Evolutionary conservation across 331 rosid genomes (phyloP), one percentile per base, ranked within the genome.

Genomic region (Prunus yedoensis): DNA sequence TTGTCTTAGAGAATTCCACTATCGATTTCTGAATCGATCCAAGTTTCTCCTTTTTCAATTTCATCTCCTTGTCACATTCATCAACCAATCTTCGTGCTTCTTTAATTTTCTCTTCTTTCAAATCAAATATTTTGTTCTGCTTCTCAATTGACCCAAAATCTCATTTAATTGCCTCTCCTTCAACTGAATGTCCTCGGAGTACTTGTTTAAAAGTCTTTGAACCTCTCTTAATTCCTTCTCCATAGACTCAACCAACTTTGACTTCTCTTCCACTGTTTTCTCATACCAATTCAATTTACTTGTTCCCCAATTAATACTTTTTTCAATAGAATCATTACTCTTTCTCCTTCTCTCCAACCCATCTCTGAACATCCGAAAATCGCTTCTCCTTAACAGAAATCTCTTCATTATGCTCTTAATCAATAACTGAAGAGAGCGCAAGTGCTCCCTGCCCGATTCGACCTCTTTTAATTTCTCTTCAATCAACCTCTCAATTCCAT

Each of bases 41-140:
- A 30, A 80, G 52, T 15, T 28, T 35, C 41, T 74, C 74, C 41
- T 69, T 73, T 30, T 77, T 70, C 58, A 38, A 54, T 25, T 78
- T 77, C 35, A 57, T 52, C 32, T 78, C 80, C 62, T 43, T 53
- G 0, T 41, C 41, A 58, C 84, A 71, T 64, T 68, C 83, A 10
- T 32, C 6, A 57, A 84, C 51, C 30, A 51, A 65, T 23, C 66
- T 68, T 38, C 47, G 74, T 5, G 54, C 30, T 5, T 60, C 72
- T 30, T 49, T 60, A 14, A 79, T 57, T 51, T 85, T 63, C 35
- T 45, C 70, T 4, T 58, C 81, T 66, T 74, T 81, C 27, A 53
- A 32, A 18, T 27, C 57, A 38, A 71, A 28, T 25, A 54, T 79
- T 47, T 58, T 25, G 64, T 68, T 77, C 8, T 71, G 65, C 66